Percentiles rank a stretch among this genome's conserved stretches.
Conservation (phyloP, 2,329 filamentous ascomycete species). For the Beauveria australis region DNA sequence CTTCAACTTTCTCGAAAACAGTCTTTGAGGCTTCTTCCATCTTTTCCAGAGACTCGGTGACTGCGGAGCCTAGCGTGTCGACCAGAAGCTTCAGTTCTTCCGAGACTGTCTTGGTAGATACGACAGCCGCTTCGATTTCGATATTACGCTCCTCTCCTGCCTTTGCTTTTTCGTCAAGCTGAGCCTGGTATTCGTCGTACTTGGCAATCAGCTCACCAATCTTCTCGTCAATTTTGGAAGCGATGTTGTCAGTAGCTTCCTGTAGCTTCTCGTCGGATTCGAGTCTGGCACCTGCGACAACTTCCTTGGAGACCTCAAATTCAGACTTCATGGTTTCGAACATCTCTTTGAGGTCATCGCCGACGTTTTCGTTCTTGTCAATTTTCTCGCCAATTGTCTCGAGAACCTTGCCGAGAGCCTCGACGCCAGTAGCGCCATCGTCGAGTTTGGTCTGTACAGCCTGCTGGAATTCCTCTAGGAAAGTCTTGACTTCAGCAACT, state of each 20-base stretch:
- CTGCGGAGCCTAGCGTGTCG: slow-evolving; percentile 71
- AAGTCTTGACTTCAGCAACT: slow-evolving; percentile 68
- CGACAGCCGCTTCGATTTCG: slow-evolving; percentile 64
- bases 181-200: slow-evolving; percentile 75
- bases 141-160: slow-evolving; percentile 65
- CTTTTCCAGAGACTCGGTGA: slow-evolving; percentile 78
- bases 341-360: slow-evolving; percentile 61
- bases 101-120: slow-evolving; percentile 67
- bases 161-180: slow-evolving; percentile 65
- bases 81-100: slow-evolving; percentile 84
- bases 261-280: slow-evolving; percentile 74
- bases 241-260: slow-evolving; percentile 44
- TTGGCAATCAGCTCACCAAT: slow-evolving; percentile 74
- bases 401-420: slow-evolving; percentile 63
- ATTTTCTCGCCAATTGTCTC: slow-evolving; percentile 58
- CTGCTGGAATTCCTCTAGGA: slow-evolving; percentile 71
- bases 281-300: slow-evolving; percentile 73
- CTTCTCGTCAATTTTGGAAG: slow-evolving; percentile 52
- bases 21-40: slow-evolving; percentile 82
- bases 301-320: slow-evolving; percentile 77
- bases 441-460: slow-evolving; percentile 69
- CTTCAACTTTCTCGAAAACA: slow-evolving; percentile 74
- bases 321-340: slow-evolving; percentile 71
- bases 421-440: slow-evolving; percentile 63
- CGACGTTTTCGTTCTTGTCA: slow-evolving; percentile 46